Evolutionary conservation across 495 filamentous ascomycete genomes (phyloP).

Genomic region (Hypoxylon rickii): DNA sequence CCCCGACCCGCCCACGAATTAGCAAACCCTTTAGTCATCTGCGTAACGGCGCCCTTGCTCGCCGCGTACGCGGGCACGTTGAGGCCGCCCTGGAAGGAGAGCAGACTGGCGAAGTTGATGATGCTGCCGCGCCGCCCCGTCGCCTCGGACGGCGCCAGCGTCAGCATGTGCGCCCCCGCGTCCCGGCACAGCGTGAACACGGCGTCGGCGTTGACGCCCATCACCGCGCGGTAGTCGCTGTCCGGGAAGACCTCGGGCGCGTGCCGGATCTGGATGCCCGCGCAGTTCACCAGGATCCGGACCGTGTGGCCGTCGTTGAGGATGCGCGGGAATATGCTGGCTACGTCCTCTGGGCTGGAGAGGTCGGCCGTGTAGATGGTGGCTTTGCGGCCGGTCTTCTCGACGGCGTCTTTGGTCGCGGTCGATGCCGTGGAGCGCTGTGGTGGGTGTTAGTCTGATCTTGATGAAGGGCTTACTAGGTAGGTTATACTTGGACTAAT

Average conservation of each 20-base stretch:
- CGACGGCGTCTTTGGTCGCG: slow-evolving; percentile 65
- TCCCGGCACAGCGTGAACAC: slow-evolving; percentile 86
- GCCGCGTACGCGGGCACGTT: slow-evolving; percentile 92
- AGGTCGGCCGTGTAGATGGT: slow-evolving; percentile 76
- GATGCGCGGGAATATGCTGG: slow-evolving; percentile 63
- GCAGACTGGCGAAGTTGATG: slow-evolving; percentile 83
- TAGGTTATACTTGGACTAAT: slow-evolving; percentile 68
- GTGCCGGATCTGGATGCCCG: slow-evolving; percentile 82
- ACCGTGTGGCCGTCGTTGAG: slow-evolving; percentile 63
- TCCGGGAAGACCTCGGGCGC: slow-evolving; percentile 78
- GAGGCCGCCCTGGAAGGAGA: slow-evolving; percentile 89
- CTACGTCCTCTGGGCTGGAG: slow-evolving; percentile 62
- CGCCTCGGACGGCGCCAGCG: slow-evolving; percentile 54
- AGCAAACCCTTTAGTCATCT: slow-evolving; percentile 83
- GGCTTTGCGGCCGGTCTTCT: slow-evolving; percentile 67
- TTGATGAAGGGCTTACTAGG: too few relatives aligned
- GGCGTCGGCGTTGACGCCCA: slow-evolving; percentile 82
- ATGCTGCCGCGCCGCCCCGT: slow-evolving; percentile 71
- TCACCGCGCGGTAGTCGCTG: slow-evolving; percentile 80
- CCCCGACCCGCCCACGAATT: slow-evolving; percentile 86
- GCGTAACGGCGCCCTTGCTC: slow-evolving; percentile 82
- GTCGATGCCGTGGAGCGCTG: slow-evolving; percentile 58
- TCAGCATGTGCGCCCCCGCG: slow-evolving; percentile 82
- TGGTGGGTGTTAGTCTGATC: not conserved
- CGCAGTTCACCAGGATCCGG: slow-evolving; percentile 82